Percentiles rank a stretch among this genome's conserved stretches.
Evolutionary conservation across 2,329 filamentous ascomycete genomes (phyloP).

Genomic region (Dryadomyces quercus-mongolicae): DNA sequence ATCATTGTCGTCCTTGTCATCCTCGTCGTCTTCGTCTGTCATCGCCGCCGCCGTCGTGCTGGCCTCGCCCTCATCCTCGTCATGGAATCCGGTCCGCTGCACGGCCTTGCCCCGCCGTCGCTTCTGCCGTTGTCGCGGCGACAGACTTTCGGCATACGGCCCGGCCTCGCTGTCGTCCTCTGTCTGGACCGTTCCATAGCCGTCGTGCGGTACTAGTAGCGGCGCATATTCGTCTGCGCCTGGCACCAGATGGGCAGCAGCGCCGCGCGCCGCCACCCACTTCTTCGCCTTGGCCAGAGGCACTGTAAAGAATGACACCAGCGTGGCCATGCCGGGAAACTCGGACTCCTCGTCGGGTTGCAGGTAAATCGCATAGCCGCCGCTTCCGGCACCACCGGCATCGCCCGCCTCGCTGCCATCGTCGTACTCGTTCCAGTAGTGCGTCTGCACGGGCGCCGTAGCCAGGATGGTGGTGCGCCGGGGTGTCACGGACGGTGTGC

Average conservation of each 20-base stretch:
- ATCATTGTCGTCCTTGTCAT: conserved; percentile 30
- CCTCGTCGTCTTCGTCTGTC: conserved; percentile 12
- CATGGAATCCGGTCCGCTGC: conserved; percentile 2
- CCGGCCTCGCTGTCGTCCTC: conserved; percentile 3
- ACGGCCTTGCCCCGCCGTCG: not conserved
- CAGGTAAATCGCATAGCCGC: conserved; percentile 61
- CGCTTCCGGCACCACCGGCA: conserved; percentile 38
- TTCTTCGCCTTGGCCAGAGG: conserved; percentile 38
- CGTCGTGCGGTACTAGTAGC: conserved; percentile 15
- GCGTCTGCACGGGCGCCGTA: conserved; percentile 17
- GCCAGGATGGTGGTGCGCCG: conserved; percentile 3
- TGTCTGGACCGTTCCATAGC: conserved; percentile 10
- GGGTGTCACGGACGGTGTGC: not conserved
- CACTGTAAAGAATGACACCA: conserved; percentile 37
- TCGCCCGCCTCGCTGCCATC: conserved; percentile 58
- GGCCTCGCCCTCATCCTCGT: not conserved
- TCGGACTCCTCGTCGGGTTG: conserved; percentile 50
- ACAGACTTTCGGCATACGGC: not conserved
- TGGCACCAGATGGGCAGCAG: not conserved
- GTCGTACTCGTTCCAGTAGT: conserved; percentile 84
- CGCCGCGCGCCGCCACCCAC: conserved; percentile 29
- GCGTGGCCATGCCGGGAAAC: conserved; percentile 51
- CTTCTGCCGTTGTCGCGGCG: not conserved
- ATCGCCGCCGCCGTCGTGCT: conserved; percentile 7
- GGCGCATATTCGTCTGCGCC: conserved; percentile 14